These are phyloP conservation scores for Pestalotiopsis sp. DNA, from an alignment of 2,329 filamentous ascomycete species.

Conservation along the genomic window DNA sequence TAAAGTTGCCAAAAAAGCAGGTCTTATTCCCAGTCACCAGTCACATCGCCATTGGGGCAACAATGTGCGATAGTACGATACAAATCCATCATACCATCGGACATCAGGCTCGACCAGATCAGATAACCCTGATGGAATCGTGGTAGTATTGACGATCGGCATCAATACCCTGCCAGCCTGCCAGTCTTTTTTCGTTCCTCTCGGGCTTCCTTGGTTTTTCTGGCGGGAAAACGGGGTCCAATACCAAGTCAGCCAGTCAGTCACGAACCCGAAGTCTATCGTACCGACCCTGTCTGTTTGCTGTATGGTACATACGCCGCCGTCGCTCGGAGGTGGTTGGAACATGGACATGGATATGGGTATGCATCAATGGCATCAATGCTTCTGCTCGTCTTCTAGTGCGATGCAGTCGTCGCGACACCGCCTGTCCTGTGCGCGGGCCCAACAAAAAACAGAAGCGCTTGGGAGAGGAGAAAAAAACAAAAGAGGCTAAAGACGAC, in stretches of 20 bases:
- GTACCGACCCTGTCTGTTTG: background rate
- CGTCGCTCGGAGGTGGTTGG: background rate
- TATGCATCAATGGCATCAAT: background rate
- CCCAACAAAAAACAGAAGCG: slow-evolving; percentile 2
- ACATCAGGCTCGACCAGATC: background rate
- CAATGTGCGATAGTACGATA: background rate
- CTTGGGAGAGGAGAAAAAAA: background rate
- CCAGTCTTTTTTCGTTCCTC: background rate
- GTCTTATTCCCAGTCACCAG: background rate
- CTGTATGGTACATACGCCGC: background rate
- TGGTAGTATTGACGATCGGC: background rate
- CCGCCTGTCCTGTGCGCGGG: background rate
- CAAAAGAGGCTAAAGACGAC: background rate
- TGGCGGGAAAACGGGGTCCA: background rate
- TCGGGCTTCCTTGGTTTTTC: background rate
- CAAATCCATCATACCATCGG: background rate
- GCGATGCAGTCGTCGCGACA: background rate
- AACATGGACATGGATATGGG: background rate
- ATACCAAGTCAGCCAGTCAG: background rate
- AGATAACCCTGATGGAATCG: background rate
- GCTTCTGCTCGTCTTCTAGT: background rate
- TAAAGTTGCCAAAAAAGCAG: background rate
- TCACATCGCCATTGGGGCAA: background rate
- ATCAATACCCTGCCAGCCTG: background rate
- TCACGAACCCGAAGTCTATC: background rate